Percentiles rank a stretch among this genome's conserved stretches.
These are phyloP conservation scores for Aspergillus melleus DNA, from an alignment of 2,329 filamentous ascomycete species.

Conservation along the genomic window DNA sequence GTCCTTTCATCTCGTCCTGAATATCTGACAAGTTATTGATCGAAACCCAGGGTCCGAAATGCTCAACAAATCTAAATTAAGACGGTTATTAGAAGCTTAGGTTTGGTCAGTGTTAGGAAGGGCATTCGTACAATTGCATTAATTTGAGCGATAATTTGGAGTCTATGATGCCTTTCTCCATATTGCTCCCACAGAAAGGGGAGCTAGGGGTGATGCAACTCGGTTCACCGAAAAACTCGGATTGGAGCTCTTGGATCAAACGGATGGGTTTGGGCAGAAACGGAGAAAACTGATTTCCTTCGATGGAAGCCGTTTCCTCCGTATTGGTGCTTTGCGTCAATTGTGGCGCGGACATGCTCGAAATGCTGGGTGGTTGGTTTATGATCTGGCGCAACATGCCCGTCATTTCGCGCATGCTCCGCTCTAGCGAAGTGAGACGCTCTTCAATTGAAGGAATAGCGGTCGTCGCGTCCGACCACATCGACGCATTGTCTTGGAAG, in stretches of 20 bases:
- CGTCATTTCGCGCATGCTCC: slow-evolving; percentile 37
- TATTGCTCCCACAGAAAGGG: slow-evolving; percentile 25
- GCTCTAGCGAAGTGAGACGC: slow-evolving; percentile 32
- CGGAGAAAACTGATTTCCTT: slow-evolving; percentile 20
- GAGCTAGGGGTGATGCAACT: slow-evolving; percentile 23
- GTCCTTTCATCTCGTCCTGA: slow-evolving; percentile 21
- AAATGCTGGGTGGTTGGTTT: slow-evolving; percentile 23
- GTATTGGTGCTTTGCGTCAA: slow-evolving; percentile 21
- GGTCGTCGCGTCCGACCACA: slow-evolving; percentile 32
- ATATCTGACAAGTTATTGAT: slow-evolving; percentile 31
- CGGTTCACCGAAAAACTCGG: slow-evolving; percentile 31
- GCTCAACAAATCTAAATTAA: slow-evolving; percentile 29
- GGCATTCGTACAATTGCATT: slow-evolving; percentile 29
- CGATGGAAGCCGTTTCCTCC: slow-evolving; percentile 24
- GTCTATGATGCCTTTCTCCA: slow-evolving; percentile 32
- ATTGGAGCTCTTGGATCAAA: slow-evolving; percentile 33
- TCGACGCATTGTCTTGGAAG: slow-evolving; percentile 32
- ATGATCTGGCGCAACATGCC: slow-evolving; percentile 34
- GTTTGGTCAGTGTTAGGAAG: background rate
- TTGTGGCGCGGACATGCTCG: slow-evolving; percentile 19
- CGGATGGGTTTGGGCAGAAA: slow-evolving; percentile 32
- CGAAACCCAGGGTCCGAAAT: slow-evolving; percentile 34
- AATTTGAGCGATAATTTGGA: slow-evolving; percentile 32
- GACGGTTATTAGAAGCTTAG: slow-evolving; percentile 2
- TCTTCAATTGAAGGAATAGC: slow-evolving; percentile 36